Evolutionary conservation across 805 yeast genomes (phyloP).

Genomic region (Maudiozyma bulderi): DNA sequence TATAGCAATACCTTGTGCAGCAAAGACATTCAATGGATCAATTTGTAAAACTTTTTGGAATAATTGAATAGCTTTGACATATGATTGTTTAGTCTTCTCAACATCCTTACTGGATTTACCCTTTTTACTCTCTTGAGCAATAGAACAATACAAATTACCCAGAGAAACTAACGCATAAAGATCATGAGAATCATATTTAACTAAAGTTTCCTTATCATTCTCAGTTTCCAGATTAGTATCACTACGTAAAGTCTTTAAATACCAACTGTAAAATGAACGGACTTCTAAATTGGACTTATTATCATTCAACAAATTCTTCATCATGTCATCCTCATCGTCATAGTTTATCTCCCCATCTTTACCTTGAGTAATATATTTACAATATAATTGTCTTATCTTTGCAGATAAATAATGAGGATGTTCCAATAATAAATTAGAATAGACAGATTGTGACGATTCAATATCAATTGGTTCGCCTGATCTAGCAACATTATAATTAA

Average conservation of each 20-base stretch:
- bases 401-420: slow-evolving; percentile 72
- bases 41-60: slow-evolving; percentile 79
- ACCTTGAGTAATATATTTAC: slow-evolving; percentile 42
- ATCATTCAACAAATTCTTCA: slow-evolving; percentile 43
- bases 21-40: slow-evolving; percentile 81
- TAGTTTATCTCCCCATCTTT: slow-evolving; percentile 12
- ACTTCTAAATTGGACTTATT: slow-evolving; percentile 64
- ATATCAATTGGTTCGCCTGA: slow-evolving; percentile 41
- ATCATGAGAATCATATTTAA: slow-evolving; percentile 78
- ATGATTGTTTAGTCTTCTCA: slow-evolving; percentile 59
- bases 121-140: slow-evolving; percentile 67
- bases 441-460: slow-evolving; percentile 27
- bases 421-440: slow-evolving; percentile 44
- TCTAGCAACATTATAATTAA: slow-evolving; percentile 70
- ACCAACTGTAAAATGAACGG: slow-evolving; percentile 91
- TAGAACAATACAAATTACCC: slow-evolving; percentile 75
- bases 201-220: slow-evolving; percentile 79
- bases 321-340: slow-evolving; percentile 7
- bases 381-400: slow-evolving; percentile 56
- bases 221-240: slow-evolving; percentile 52
- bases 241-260: slow-evolving; percentile 44
- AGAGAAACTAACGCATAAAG: slow-evolving; percentile 79
- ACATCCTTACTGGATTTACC: slow-evolving; percentile 30
- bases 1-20: slow-evolving; percentile 96
- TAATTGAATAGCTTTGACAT: slow-evolving; percentile 82